These are phyloP conservation scores for Anethum foeniculum DNA, from an alignment of 140 eudicot species.

Conservation along the genomic window DNA sequence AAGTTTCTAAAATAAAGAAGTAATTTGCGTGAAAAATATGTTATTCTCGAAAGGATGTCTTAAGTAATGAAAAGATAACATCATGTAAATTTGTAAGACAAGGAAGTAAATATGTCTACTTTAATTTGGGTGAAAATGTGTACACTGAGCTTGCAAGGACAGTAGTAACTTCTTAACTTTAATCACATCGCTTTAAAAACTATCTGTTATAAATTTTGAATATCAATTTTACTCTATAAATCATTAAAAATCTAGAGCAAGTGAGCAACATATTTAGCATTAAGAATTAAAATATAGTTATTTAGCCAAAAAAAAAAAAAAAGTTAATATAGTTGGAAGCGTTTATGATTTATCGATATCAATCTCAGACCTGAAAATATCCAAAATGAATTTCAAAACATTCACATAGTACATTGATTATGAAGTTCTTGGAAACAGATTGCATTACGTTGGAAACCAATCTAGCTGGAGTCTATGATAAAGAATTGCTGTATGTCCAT, in stretches of 20 bases:
- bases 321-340: background rate
- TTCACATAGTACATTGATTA: background rate
- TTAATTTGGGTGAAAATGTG: background rate
- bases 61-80: background rate
- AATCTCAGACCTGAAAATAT: background rate
- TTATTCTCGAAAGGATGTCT: background rate
- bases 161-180: background rate
- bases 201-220: background rate
- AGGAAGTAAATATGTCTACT: background rate
- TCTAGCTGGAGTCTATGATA: conserved; percentile 92
- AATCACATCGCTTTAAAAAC: background rate
- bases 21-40: background rate
- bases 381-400: background rate
- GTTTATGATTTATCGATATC: background rate
- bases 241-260: background rate
- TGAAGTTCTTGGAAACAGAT: background rate
- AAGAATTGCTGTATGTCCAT: conserved; percentile 95
- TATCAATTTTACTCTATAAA: background rate
- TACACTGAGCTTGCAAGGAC: background rate
- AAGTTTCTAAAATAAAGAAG: background rate
- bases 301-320: no score
- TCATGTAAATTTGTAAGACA: background rate
- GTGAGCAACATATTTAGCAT: background rate
- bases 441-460: conserved; percentile 89
- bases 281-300: background rate